Percentiles rank a stretch among this genome's conserved stretches.
These are phyloP conservation scores for Phymatotrichopsis omnivora DNA, from an alignment of 2,329 filamentous ascomycete genomes.

Conservation along the genomic window DNA sequence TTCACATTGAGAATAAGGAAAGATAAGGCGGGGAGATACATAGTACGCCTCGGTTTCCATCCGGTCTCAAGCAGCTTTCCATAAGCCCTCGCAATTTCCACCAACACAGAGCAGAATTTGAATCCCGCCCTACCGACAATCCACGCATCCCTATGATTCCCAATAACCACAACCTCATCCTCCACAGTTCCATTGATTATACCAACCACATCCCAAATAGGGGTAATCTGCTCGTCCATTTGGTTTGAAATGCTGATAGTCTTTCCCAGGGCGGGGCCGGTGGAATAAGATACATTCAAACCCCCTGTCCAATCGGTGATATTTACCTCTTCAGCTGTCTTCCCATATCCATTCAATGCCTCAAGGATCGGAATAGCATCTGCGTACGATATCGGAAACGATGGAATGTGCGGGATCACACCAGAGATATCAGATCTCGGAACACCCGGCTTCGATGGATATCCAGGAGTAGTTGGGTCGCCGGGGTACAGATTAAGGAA, in stretches of 20 bases:
- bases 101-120: slow-evolving; percentile 72
- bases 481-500: slow-evolving; percentile 62
- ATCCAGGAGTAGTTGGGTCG: slow-evolving; percentile 69
- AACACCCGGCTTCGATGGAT: slow-evolving; percentile 81
- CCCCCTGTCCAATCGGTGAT: slow-evolving; percentile 63
- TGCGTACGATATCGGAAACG: slow-evolving; percentile 76
- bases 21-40: slow-evolving; percentile 36
- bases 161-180: slow-evolving; percentile 61
- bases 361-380: slow-evolving; percentile 83
- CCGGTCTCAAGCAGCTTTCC: slow-evolving; percentile 59
- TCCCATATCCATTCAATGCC: slow-evolving; percentile 80
- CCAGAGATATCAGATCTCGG: slow-evolving; percentile 61
- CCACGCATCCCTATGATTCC: slow-evolving; percentile 90
- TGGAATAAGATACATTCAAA: slow-evolving; percentile 64
- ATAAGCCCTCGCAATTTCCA: slow-evolving; percentile 67
- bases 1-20: background rate
- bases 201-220: slow-evolving; percentile 85
- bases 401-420: slow-evolving; percentile 74
- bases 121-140: slow-evolving; percentile 78
- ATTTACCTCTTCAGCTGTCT: slow-evolving; percentile 58
- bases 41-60: slow-evolving; percentile 79
- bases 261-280: slow-evolving; percentile 64
- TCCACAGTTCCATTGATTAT: slow-evolving; percentile 84
- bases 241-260: slow-evolving; percentile 65
- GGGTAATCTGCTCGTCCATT: slow-evolving; percentile 71